phyloP scores from a whole-genome alignment of 2,329 filamentous ascomycete genomes.

The Ophiostoma populinum region DNA sequence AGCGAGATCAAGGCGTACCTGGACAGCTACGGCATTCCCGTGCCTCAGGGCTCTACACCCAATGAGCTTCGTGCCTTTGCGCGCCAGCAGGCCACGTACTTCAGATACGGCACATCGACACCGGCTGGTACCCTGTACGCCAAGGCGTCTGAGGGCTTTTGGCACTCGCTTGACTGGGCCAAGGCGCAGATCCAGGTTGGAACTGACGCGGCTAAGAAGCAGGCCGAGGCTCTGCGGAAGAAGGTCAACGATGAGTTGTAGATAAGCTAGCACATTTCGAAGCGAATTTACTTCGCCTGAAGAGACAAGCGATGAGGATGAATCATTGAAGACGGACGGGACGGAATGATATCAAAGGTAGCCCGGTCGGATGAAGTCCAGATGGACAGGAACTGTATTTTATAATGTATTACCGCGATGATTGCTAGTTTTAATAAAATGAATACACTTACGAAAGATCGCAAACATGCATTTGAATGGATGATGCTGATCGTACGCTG shows the following conservation, averaged over 20 bases:
- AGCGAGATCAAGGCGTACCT: slow-evolving; percentile 63
- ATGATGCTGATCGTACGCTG: too few relatives aligned
- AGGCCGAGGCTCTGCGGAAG: slow-evolving; percentile 21
- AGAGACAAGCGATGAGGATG: too few relatives aligned
- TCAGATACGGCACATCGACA: slow-evolving; percentile 54
- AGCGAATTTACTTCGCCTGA: too few relatives aligned
- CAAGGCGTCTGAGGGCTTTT: slow-evolving; percentile 35
- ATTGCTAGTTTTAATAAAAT: neutral
- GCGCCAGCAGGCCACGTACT: slow-evolving; percentile 58
- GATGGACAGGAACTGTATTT: too few relatives aligned
- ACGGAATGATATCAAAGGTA: too few relatives aligned
- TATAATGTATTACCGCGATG: too few relatives aligned
- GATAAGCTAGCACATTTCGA: slow-evolving; percentile 11
- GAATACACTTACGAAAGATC: neutral
- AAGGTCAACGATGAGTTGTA: slow-evolving; percentile 32
- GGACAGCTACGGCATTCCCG: slow-evolving; percentile 55
- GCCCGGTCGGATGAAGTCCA: too few relatives aligned
- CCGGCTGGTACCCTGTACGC: slow-evolving; percentile 49
- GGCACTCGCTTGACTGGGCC: slow-evolving; percentile 29
- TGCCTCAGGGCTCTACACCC: slow-evolving; percentile 48
- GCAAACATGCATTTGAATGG: too few relatives aligned
- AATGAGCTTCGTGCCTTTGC: slow-evolving; percentile 56
- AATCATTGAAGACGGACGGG: too few relatives aligned
- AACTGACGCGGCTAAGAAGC: slow-evolving; percentile 29
- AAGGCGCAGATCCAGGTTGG: slow-evolving; percentile 30